These are phyloP conservation scores for Chlorella sp. DNA, from an alignment of 139 green algal genomes.

Conservation along the genomic window DNA sequence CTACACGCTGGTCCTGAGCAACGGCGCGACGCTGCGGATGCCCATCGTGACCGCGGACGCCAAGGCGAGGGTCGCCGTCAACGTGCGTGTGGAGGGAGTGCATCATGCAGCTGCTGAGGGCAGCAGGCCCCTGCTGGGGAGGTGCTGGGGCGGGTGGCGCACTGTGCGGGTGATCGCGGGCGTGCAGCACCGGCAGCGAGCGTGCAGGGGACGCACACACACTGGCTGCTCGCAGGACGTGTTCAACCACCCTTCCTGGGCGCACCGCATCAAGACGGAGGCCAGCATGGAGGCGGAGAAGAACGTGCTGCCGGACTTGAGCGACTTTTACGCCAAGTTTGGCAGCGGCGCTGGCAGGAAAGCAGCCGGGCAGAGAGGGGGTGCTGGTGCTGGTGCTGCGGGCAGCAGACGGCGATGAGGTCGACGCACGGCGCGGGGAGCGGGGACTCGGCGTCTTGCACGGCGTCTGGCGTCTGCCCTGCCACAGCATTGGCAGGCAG, in stretches of 20 bases:
- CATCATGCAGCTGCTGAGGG: not conserved
- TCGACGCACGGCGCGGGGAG: no score
- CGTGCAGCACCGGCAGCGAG: not conserved
- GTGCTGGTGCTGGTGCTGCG: no score
- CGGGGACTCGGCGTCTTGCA: no score
- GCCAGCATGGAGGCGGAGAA: conserved; percentile 1
- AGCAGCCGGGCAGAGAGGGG: no score
- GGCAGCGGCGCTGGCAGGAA: no score
- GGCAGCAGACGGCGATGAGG: no score
- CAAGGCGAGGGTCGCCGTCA: not conserved
- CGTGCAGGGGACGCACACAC: not conserved
- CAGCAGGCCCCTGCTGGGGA: no score
- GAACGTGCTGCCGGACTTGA: conserved; percentile 14
- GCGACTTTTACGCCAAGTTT: conserved; percentile 10
- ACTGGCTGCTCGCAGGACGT: conserved; percentile 7
- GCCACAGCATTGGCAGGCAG: no score
- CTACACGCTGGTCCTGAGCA: conserved; percentile 15
- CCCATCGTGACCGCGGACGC: not conserved
- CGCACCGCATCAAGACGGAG: conserved; percentile 8
- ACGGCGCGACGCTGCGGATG: conserved; percentile 22
- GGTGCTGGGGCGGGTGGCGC: no score
- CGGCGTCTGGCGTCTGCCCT: no score
- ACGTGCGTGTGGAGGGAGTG: not conserved
- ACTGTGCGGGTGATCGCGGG: not conserved
- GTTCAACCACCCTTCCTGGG: conserved; percentile 9